phyloP scores from a whole-genome alignment of 2,329 filamentous ascomycete species.

The Helminthosporium solani region DNA sequence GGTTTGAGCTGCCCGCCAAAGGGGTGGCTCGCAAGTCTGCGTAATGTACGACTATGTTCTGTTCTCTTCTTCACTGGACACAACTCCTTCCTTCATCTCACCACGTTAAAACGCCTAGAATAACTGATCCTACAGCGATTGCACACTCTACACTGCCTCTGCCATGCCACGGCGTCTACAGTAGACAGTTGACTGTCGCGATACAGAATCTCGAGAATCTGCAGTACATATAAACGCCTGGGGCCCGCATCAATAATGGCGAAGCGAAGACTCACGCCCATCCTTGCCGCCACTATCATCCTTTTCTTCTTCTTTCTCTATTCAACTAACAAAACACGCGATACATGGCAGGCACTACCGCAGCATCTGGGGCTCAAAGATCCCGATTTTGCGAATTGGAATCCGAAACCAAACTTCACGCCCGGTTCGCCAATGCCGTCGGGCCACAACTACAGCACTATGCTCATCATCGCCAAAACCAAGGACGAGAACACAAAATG shows the following conservation, averaged over 20 bases:
- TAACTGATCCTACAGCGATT: background rate
- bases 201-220: background rate
- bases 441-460: constrained; percentile 54
- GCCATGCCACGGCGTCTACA: background rate
- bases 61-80: no score
- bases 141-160: background rate
- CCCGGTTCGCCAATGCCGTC: constrained; percentile 39
- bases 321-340: constrained; percentile 31
- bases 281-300: constrained; percentile 31
- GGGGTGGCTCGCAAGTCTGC: no score
- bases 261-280: constrained; percentile 30
- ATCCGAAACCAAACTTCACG: constrained; percentile 37
- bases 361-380: constrained; percentile 43
- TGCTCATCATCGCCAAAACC: constrained; percentile 56
- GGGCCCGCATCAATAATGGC: constrained; percentile 28
- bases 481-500: constrained; percentile 55
- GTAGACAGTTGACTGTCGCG: background rate
- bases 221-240: no score
- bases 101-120: no score
- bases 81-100: no score
- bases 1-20: no score
- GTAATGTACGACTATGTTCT: background rate
- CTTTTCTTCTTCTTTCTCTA: constrained; percentile 44
- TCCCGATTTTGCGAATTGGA: constrained; percentile 41
- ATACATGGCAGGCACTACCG: constrained; percentile 43